phyloP scores from a whole-genome alignment of 495 filamentous ascomycete genomes.

The Geoglossum glabrum region DNA sequence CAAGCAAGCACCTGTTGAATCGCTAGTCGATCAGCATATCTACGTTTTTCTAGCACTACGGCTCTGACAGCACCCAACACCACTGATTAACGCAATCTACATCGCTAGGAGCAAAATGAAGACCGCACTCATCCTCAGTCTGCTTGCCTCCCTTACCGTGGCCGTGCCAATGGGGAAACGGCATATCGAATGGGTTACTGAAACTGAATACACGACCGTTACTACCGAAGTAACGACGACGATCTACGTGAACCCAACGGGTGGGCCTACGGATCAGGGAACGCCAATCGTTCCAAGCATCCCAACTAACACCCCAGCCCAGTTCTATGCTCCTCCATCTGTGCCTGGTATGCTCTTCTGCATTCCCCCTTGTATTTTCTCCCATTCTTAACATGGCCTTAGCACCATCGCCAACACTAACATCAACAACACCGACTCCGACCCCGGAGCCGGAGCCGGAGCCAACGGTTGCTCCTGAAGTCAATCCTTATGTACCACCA shows the following conservation, averaged over 20 bases:
- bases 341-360: neutral
- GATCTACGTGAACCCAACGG: constrained; percentile 15
- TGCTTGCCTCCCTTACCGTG: constrained; percentile 13
- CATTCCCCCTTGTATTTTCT: neutral
- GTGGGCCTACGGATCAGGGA: neutral
- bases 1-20: neutral
- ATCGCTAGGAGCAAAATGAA: neutral
- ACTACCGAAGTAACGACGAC: constrained; percentile 21
- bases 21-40: neutral
- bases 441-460: neutral
- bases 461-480: neutral
- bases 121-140: constrained; percentile 12
- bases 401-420: neutral
- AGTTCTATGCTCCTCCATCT: neutral
- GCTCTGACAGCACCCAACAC: neutral
- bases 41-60: neutral
- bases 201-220: constrained; percentile 15
- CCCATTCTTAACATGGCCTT: neutral
- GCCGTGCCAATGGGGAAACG: constrained; percentile 21
- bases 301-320: neutral
- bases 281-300: neutral
- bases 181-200: constrained; percentile 18
- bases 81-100: neutral
- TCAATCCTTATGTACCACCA: neutral
- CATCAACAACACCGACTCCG: neutral